Percentiles rank a stretch among this genome's conserved stretches.
These are phyloP conservation scores for Porphyrellus cyaneotinctus DNA, from an alignment of 768 basidiomycete genomes.

Conservation along the genomic window DNA sequence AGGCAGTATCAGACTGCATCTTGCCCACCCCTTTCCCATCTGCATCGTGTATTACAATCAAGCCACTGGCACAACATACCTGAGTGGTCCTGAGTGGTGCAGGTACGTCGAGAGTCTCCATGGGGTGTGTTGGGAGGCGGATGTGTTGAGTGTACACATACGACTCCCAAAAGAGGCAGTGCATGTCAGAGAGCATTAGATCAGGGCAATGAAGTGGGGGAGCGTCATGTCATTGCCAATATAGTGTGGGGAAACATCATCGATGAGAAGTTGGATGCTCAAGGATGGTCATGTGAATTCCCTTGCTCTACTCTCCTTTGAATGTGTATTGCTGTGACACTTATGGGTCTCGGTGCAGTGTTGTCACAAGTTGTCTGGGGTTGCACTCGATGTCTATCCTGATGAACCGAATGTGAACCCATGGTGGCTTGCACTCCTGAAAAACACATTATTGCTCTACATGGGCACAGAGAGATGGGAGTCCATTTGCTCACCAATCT, in stretches of 20 bases:
- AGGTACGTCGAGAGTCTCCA: too few species aligned
- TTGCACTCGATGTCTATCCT: constrained; percentile 84
- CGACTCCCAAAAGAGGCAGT: constrained; percentile 73
- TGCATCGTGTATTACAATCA: constrained; percentile 79
- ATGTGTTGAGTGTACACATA: constrained; percentile 84
- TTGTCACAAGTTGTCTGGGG: constrained; percentile 31
- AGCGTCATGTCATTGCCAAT: constrained; percentile 78
- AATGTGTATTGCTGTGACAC: too few species aligned
- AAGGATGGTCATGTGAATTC: too few species aligned
- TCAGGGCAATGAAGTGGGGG: constrained; percentile 72
- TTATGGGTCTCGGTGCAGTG: too few species aligned
- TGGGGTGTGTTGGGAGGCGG: too few species aligned
- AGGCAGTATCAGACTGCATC: constrained; percentile 70
- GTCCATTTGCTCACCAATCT: constrained; percentile 78
- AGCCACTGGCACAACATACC: constrained; percentile 52
- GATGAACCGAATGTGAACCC: constrained; percentile 81
- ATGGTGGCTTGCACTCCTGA: constrained; percentile 69
- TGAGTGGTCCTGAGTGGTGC: constrained; percentile 76
- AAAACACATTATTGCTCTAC: constrained; percentile 86
- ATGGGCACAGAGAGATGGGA: constrained; percentile 94
- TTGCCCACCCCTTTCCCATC: constrained; percentile 84
- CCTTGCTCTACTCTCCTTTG: too few species aligned
- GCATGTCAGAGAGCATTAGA: constrained; percentile 71
- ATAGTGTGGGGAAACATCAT: constrained; percentile 87
- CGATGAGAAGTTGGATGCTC: constrained; percentile 78